A percentile compares a stretch with the other conserved stretches of the same genome.
Conservation (phyloP, 78 protist species). For the Guillardia theta region DNA sequence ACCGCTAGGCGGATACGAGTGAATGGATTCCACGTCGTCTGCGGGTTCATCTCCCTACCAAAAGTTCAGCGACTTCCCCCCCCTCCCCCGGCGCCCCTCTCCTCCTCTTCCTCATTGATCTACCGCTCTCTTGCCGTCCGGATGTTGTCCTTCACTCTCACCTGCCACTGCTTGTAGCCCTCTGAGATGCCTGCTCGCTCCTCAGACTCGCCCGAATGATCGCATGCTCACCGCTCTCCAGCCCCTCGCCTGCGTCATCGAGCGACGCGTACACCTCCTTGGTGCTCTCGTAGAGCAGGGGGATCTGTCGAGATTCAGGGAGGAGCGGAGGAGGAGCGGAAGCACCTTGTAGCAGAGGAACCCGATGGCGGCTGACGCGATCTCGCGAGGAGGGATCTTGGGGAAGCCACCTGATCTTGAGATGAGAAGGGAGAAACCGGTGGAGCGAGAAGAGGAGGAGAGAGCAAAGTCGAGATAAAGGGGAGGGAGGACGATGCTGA, state of each 20-base stretch:
- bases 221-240: not conserved
- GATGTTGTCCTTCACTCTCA: not conserved
- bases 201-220: no score
- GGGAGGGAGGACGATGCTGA: not conserved
- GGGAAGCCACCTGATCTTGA: not conserved
- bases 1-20: not conserved
- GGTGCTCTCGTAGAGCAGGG: not conserved
- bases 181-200: no score
- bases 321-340: no score
- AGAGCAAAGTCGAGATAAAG: not conserved
- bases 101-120: no score
- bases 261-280: not conserved
- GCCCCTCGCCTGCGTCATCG: not conserved
- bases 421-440: not conserved
- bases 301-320: no score
- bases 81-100: no score
- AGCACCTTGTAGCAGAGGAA: not conserved
- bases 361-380: not conserved
- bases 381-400: not conserved
- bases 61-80: not conserved
- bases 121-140: no score
- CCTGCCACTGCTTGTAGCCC: not conserved
- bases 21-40: not conserved
- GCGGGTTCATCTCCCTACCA: not conserved
- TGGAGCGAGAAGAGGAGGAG: not conserved